phyloP scores from a whole-genome alignment of 345 rosid genomes.

The Bruguiera gymnorhiza region DNA sequence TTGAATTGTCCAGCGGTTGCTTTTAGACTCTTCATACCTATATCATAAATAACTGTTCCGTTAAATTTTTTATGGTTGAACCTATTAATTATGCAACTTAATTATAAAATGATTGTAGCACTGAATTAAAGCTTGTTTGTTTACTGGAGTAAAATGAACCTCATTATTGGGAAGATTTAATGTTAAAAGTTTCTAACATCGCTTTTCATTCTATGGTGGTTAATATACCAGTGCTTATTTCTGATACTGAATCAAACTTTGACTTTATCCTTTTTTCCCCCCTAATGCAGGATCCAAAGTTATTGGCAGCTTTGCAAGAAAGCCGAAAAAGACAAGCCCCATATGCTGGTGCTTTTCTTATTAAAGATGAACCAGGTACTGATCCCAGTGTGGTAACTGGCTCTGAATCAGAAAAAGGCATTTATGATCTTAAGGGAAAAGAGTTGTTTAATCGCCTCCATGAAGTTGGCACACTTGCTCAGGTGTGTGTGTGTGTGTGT shows the following conservation, averaged over 20 bases:
- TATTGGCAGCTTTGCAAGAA: conserved; percentile 93
- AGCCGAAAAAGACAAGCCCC: conserved; percentile 92
- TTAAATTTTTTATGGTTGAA: not conserved
- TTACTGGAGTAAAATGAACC: not conserved
- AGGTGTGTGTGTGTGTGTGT: conserved; percentile 41
- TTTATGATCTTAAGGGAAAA: conserved; percentile 72
- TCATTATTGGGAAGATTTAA: not conserved
- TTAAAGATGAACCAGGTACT: conserved; percentile 76
- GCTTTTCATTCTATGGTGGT: not conserved
- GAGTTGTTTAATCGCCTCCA: conserved; percentile 74
- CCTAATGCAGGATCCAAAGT: conserved; percentile 71
- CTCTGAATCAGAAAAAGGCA: conserved; percentile 66
- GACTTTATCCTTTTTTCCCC: not conserved
- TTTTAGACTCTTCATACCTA: not conserved
- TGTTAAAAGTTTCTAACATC: not conserved
- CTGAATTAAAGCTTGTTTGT: not conserved
- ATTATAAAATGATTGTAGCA: not conserved
- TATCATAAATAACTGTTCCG: too few species aligned
- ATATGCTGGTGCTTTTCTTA: conserved; percentile 94
- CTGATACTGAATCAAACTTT: not conserved
- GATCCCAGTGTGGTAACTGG: conserved; percentile 60
- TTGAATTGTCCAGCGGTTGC: not conserved
- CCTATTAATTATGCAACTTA: not conserved
- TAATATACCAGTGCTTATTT: not conserved
- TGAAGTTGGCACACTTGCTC: conserved; percentile 97